These are phyloP conservation scores for Dioscorea alata DNA, from an alignment of 106 monocot genomes.

Conservation along the genomic window DNA sequence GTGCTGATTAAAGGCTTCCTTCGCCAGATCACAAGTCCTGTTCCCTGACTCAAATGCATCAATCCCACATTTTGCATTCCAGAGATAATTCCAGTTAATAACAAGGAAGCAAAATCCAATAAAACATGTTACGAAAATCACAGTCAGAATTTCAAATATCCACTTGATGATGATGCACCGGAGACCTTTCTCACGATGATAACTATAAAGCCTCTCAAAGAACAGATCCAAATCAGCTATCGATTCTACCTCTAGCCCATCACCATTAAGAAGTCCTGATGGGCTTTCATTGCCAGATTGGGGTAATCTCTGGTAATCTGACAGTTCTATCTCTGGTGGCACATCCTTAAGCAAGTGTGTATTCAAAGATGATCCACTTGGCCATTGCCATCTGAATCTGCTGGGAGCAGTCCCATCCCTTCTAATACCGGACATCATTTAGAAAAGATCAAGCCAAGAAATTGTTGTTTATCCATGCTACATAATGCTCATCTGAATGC, in stretches of 20 bases:
- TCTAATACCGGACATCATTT: slow-evolving; percentile 65
- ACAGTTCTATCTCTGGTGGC: slow-evolving; percentile 77
- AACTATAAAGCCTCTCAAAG: slow-evolving; percentile 78
- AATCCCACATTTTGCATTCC: slow-evolving; percentile 84
- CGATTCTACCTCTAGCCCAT: slow-evolving; percentile 52
- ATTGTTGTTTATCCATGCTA: slow-evolving; percentile 53
- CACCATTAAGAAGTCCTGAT: slow-evolving; percentile 72
- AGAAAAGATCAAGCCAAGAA: slow-evolving; percentile 13
- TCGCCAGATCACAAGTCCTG: slow-evolving; percentile 79
- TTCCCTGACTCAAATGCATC: slow-evolving; percentile 89
- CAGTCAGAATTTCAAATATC: slow-evolving; percentile 76
- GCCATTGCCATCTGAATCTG: slow-evolving; percentile 56
- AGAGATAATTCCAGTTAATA: slow-evolving; percentile 83
- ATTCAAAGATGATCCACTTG: slow-evolving; percentile 45
- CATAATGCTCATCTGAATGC: slow-evolving; percentile 29
- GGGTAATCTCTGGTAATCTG: slow-evolving; percentile 65
- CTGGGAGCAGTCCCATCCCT: slow-evolving; percentile 31
- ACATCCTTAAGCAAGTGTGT: slow-evolving; percentile 48
- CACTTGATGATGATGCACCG: slow-evolving; percentile 83
- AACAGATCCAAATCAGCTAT: slow-evolving; percentile 94
- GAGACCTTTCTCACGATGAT: slow-evolving; percentile 86
- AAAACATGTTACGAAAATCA: slow-evolving; percentile 65
- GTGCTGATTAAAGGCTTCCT: slow-evolving; percentile 71
- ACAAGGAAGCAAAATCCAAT: slow-evolving; percentile 81
- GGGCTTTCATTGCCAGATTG: slow-evolving; percentile 67